These are phyloP conservation scores for Rhodotorula mucilaginosa DNA, from an alignment of 1,284 basidiomycete species.

Conservation along the genomic window DNA sequence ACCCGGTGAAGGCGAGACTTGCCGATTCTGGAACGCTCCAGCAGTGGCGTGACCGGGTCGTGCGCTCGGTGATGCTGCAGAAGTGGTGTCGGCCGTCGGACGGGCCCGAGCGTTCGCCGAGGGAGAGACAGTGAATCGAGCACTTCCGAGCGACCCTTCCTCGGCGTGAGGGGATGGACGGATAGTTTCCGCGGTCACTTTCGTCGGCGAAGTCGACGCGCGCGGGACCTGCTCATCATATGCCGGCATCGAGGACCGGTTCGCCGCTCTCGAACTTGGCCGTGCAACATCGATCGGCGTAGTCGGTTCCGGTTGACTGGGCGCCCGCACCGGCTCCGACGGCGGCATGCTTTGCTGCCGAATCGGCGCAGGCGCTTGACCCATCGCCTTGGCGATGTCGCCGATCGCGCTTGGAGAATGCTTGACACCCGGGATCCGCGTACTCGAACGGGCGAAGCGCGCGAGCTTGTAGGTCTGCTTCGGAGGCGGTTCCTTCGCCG, in stretches of 20 bases:
- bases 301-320: constrained; percentile 2
- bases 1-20: not conserved
- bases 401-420: constrained; percentile 33
- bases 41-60: constrained; percentile 31
- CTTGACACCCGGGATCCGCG: constrained; percentile 31
- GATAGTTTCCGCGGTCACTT: not conserved
- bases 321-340: not conserved
- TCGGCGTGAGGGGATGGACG: not conserved
- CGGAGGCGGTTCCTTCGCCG: constrained; percentile 49
- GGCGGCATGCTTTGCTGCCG: not conserved
- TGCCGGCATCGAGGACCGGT: constrained; percentile 1
- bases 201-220: not conserved
- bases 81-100: not conserved
- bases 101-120: constrained; percentile 13
- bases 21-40: constrained; percentile 28
- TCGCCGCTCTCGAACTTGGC: constrained; percentile 4
- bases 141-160: not conserved
- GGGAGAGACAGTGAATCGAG: constrained; percentile 22
- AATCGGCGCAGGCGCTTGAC: constrained; percentile 1
- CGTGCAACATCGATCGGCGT: not conserved
- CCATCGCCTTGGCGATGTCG: constrained; percentile 28
- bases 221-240: not conserved
- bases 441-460: constrained; percentile 60
- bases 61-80: not conserved
- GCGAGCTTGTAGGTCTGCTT: constrained; percentile 51